Conservation (phyloP, 1,284 basidiomycete genomes). For the Leccinum holopus region DNA sequence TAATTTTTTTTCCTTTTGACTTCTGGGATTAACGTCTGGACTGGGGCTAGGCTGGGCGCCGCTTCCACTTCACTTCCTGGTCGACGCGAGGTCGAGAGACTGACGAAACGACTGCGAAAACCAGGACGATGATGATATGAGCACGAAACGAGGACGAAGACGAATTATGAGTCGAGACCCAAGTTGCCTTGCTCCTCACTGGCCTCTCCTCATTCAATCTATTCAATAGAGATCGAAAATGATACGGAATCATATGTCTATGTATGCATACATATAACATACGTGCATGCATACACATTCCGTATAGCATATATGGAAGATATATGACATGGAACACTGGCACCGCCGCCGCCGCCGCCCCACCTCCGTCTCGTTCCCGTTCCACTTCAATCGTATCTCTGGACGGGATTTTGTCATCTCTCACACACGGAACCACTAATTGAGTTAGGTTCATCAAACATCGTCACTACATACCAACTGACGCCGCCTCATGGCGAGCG, state of each 20-base stretch:
- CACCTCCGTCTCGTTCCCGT: neutral
- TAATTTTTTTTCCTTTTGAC: neutral
- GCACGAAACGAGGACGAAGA: neutral
- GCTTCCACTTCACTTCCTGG: neutral
- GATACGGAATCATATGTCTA: neutral
- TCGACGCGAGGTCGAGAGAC: neutral
- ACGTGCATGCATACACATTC: neutral
- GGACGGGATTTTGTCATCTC: slow-evolving; percentile 6
- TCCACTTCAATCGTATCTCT: neutral
- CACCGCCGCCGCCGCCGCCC: neutral
- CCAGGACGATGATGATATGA: neutral
- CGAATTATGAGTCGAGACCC: neutral
- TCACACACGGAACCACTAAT: neutral
- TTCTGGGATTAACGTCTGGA: neutral
- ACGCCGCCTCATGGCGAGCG: slow-evolving; percentile 27
- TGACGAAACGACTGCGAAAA: neutral
- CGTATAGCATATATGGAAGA: neutral
- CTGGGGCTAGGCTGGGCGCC: neutral
- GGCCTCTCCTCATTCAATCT: neutral
- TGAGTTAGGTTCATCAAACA: slow-evolving; percentile 25
- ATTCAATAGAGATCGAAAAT: neutral
- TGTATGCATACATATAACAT: neutral
- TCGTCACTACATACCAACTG: neutral
- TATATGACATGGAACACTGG: neutral
- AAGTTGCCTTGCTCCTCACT: neutral